These are phyloP conservation scores for Fusarium sacchari DNA, from an alignment of 2,329 filamentous ascomycete genomes.

Conservation along the genomic window DNA sequence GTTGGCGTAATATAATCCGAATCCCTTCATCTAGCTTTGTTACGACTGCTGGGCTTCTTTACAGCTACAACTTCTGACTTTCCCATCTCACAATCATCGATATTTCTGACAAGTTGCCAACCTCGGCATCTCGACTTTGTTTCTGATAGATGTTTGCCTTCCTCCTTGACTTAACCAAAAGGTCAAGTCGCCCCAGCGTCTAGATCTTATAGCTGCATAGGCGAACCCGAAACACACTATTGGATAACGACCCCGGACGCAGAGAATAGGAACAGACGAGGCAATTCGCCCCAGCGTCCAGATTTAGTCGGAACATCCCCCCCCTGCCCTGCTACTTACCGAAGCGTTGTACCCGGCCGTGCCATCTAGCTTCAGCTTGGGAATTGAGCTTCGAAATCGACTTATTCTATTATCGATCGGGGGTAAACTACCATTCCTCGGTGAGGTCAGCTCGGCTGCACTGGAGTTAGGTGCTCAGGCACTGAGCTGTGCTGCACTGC, in stretches of 20 bases:
- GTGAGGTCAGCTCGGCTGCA: not conserved
- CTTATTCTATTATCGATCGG: conserved; percentile 2
- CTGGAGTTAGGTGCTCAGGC: not conserved
- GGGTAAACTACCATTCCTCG: not conserved
- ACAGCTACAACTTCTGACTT: not conserved
- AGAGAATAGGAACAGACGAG: not conserved
- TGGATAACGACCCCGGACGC: not conserved
- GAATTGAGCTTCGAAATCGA: not conserved
- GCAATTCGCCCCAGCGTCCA: conserved; percentile 2
- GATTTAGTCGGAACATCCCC: not conserved
- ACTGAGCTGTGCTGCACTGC: not conserved
- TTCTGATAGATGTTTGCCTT: not conserved
- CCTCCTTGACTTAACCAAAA: not conserved
- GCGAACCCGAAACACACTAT: conserved; percentile 10
- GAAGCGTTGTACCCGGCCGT: not conserved
- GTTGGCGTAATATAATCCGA: conserved; percentile 5
- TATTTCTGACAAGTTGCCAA: not conserved
- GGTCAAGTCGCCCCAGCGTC: not conserved
- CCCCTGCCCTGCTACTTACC: not conserved
- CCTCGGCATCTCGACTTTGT: not conserved
- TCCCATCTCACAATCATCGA: not conserved
- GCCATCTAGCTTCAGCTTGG: not conserved
- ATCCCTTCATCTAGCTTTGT: not conserved
- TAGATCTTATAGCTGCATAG: not conserved
- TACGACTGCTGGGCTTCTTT: not conserved